Evolutionary conservation across 2,329 filamentous ascomycete genomes (phyloP), one percentile per base, ranked within the genome.

Genomic region (Periglandula ipomoeae): DNA sequence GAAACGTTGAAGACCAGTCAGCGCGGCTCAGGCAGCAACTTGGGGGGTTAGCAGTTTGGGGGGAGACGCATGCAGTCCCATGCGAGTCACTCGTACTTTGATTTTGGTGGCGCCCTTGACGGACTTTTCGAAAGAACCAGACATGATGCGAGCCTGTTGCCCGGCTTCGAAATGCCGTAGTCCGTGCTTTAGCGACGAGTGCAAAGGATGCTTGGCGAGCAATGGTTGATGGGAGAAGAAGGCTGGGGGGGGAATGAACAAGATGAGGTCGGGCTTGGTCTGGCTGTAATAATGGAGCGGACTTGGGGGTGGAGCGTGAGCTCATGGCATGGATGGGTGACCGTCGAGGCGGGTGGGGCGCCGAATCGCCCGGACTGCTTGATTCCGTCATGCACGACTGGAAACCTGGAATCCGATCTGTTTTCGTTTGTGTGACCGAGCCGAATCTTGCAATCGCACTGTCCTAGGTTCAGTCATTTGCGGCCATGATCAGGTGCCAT

Each of bases 51-150:
- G 37, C 11, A 19, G 19, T 19, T 19, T 13, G 23, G 44, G 15
- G 30, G 17, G 39, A 22, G 39, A 40, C 40, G 41, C 27, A 13
- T 19, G 27, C 34, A 23, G 26, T 35, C 27, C 41, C 22, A 17
- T n/a, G 38, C 35, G 11, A 37, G 20, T 26, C 11, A 20, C n/a
- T 50, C 48, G 52, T 54, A 90, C 89, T 82, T 96, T 97, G 66
- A 95, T 88, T 76, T 97, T 97, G 61, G 91, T 97, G 60, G 88
- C 91, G 71, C 91, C 93, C 76, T 97, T 97, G 65, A 98, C 93
- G 59, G 90, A 95, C 78, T 97, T 98, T 76, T 98, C 93, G 66
- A 97, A 97, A 51, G 87, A 91, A 73, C 83, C 87, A 58, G 85
- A 81, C 87, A 90, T 90, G 57, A 45, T 63, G 52, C 51, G 44